These are phyloP conservation scores for Spathaspora gorwiae DNA, from an alignment of 805 yeast genomes.

Conservation along the genomic window DNA sequence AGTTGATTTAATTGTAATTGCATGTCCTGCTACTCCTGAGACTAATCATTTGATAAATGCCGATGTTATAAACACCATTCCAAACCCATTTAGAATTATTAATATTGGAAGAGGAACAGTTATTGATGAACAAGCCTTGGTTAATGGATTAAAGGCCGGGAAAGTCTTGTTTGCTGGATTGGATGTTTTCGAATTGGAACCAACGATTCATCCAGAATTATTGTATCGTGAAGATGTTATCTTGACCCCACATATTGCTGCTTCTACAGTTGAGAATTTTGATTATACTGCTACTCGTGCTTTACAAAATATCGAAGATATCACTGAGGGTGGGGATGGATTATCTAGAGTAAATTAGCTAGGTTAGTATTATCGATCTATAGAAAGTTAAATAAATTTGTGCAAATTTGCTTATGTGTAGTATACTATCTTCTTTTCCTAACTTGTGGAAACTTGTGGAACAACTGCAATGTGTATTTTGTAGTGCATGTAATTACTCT, in stretches of 20 bases:
- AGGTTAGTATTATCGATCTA: neutral
- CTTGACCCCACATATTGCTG: slow-evolving; percentile 69
- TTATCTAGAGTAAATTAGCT: slow-evolving; percentile 25
- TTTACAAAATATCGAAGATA: slow-evolving; percentile 49
- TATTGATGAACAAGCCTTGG: slow-evolving; percentile 61
- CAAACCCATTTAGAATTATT: slow-evolving; percentile 56
- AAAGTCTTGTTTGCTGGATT: slow-evolving; percentile 63
- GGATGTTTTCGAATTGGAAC: slow-evolving; percentile 70
- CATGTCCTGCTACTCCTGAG: slow-evolving; percentile 60
- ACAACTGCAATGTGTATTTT: too few species aligned
- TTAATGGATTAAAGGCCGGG: slow-evolving; percentile 56
- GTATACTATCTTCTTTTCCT: too few species aligned
- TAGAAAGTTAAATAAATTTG: too few species aligned
- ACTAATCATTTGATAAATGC: slow-evolving; percentile 54
- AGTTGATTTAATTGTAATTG: slow-evolving; percentile 60
- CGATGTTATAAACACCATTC: slow-evolving; percentile 42
- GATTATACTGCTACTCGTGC: slow-evolving; percentile 49
- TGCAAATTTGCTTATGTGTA: too few species aligned
- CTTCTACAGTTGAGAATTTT: slow-evolving; percentile 57
- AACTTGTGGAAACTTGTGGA: too few species aligned
- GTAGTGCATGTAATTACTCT: too few species aligned
- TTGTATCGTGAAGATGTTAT: slow-evolving; percentile 57
- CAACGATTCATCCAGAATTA: slow-evolving; percentile 46
- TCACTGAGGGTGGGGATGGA: slow-evolving; percentile 36
- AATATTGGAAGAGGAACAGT: slow-evolving; percentile 75